Evolutionary conservation across 2,329 filamentous ascomycete species (phyloP).

Genomic region (Juglanconis oblonga): DNA sequence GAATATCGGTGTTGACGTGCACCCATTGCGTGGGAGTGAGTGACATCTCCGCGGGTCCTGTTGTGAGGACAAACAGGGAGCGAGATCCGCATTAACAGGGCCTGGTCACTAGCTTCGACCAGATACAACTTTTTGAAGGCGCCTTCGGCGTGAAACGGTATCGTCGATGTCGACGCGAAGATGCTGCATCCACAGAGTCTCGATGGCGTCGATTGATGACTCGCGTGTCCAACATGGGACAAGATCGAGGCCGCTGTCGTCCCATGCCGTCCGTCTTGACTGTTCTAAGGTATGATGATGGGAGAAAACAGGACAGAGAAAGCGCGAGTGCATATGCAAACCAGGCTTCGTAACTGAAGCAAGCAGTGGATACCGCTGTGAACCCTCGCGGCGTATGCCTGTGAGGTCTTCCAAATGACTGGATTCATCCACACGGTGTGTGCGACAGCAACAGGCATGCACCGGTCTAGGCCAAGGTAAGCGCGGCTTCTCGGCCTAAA

Average conservation of each 20-base stretch:
- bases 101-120: constrained; percentile 12
- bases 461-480: no score
- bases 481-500: no score
- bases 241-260: constrained; percentile 20
- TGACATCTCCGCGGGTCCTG: constrained; percentile 31
- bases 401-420: no score
- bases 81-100: constrained; percentile 25
- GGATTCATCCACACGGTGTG: no score
- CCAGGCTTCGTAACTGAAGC: no score
- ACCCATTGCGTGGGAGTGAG: constrained; percentile 31
- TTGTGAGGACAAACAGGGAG: constrained; percentile 26
- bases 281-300: neutral
- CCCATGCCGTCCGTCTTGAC: constrained; percentile 23
- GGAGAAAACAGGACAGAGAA: no score
- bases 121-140: constrained; percentile 31
- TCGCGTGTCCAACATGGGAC: constrained; percentile 26
- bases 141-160: constrained; percentile 23
- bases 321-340: no score
- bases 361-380: no score
- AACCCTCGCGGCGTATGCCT: no score
- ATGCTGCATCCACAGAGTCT: constrained; percentile 23
- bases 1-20: constrained; percentile 28
- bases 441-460: no score
- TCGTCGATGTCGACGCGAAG: constrained; percentile 20
- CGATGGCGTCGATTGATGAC: constrained; percentile 24